These are phyloP conservation scores for Sarocladiaceae sp. DNA, from an alignment of 2,329 filamentous ascomycete genomes.

Conservation along the genomic window DNA sequence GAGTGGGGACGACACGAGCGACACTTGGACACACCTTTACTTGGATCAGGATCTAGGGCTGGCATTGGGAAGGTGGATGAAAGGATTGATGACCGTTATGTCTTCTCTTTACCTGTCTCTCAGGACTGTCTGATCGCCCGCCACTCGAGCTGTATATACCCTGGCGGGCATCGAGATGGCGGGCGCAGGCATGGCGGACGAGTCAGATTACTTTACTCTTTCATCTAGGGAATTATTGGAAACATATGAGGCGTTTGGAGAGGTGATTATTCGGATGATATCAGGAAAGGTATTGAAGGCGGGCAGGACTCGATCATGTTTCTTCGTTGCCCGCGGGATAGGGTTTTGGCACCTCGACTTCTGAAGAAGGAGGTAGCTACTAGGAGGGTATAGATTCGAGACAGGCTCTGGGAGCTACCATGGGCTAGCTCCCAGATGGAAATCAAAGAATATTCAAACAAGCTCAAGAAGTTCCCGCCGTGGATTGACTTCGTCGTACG, in stretches of 20 bases:
- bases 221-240: too few relatives aligned
- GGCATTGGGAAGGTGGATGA: constrained; percentile 18
- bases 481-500: too few relatives aligned
- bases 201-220: not conserved
- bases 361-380: constrained; percentile 10
- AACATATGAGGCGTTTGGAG: too few relatives aligned
- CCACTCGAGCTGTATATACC: not conserved
- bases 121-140: not conserved
- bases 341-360: constrained; percentile 16
- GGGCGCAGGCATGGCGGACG: not conserved
- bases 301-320: constrained; percentile 4
- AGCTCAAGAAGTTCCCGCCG: not conserved
- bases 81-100: constrained; percentile 11
- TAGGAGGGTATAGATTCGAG: constrained; percentile 18
- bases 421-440: constrained; percentile 22
- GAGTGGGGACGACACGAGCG: constrained; percentile 18
- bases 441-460: constrained; percentile 7
- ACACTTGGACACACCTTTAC: constrained; percentile 26
- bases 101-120: not conserved
- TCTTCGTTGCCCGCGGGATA: constrained; percentile 2
- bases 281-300: not conserved
- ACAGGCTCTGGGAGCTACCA: constrained; percentile 25
- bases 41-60: constrained; percentile 11
- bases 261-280: too few relatives aligned
- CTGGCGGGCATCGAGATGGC: not conserved